Percentiles rank a stretch among this genome's conserved stretches.
Evolutionary conservation across 495 filamentous ascomycete genomes (phyloP).

Genomic region (Podospora appendiculata): DNA sequence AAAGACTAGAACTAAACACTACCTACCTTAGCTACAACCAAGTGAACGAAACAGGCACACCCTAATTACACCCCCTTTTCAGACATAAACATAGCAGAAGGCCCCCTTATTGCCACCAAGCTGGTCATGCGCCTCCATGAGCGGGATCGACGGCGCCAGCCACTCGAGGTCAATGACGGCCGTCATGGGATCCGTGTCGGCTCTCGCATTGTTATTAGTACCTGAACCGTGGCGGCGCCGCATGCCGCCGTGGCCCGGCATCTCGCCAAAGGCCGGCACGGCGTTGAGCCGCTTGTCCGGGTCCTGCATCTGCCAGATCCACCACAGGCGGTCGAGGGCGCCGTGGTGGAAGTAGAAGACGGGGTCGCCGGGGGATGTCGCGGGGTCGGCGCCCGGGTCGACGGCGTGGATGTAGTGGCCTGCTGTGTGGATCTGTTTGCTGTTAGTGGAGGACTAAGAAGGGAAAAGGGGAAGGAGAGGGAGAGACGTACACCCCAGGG

Average conservation of each 20-base stretch:
- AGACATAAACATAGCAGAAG: conserved; percentile 34
- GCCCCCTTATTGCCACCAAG: conserved; percentile 25
- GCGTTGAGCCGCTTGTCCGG: conserved; percentile 27
- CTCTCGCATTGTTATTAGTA: too few species aligned
- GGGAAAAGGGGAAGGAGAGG: neutral
- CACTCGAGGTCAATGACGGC: conserved; percentile 23
- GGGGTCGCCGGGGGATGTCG: conserved; percentile 53
- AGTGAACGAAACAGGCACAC: neutral
- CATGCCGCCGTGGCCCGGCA: neutral
- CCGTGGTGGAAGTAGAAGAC: conserved; percentile 63
- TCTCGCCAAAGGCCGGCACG: neutral
- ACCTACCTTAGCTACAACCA: neutral
- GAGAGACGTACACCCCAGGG: conserved; percentile 1
- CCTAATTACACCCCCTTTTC: neutral
- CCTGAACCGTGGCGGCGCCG: too few species aligned
- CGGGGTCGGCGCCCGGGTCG: conserved; percentile 49
- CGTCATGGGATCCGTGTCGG: neutral
- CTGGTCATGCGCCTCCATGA: conserved; percentile 28
- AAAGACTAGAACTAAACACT: too few species aligned
- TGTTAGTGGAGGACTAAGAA: neutral
- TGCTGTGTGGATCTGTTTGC: conserved; percentile 41
- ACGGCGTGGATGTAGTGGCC: conserved; percentile 58
- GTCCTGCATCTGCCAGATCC: conserved; percentile 61
- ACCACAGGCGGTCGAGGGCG: conserved; percentile 57
- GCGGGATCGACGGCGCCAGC: conserved; percentile 22